These are phyloP conservation scores for Moesziomyces sp. DNA, from an alignment of 1,284 basidiomycete species.

Conservation along the genomic window DNA sequence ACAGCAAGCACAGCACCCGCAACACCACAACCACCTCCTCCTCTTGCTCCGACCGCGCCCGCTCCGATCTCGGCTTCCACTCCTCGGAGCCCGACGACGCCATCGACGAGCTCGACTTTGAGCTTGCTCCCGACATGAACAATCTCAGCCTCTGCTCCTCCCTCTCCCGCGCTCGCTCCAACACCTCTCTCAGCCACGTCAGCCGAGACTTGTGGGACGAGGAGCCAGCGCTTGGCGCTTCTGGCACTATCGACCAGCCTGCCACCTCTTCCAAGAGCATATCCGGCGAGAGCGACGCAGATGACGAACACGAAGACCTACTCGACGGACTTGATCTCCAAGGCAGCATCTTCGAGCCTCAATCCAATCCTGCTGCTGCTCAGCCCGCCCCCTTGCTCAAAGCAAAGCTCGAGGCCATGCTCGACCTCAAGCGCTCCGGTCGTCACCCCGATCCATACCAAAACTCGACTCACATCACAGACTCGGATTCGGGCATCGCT, in stretches of 20 bases:
- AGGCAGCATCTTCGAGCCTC: slow-evolving; percentile 46
- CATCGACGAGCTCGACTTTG: slow-evolving; percentile 46
- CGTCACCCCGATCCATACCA: background rate
- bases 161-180: slow-evolving; percentile 34
- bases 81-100: slow-evolving; percentile 25
- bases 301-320: slow-evolving; percentile 55
- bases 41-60: slow-evolving; percentile 16
- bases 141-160: slow-evolving; percentile 51
- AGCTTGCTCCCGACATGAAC: slow-evolving; percentile 42
- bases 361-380: background rate
- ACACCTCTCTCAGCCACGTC: slow-evolving; percentile 36
- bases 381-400: slow-evolving; percentile 12
- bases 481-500: slow-evolving; percentile 48
- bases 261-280: slow-evolving; percentile 22
- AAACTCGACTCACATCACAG: slow-evolving; percentile 7
- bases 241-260: slow-evolving; percentile 11
- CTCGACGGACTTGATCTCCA: slow-evolving; percentile 50
- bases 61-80: slow-evolving; percentile 33
- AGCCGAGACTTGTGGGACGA: slow-evolving; percentile 44
- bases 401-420: slow-evolving; percentile 49
- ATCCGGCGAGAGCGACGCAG: slow-evolving; percentile 48
- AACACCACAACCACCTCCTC: slow-evolving; percentile 20
- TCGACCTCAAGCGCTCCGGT: slow-evolving; percentile 42
- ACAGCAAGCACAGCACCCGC: slow-evolving; percentile 25
- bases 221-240: slow-evolving; percentile 8